These are phyloP conservation scores for Boletellus emodensis DNA, from an alignment of 768 basidiomycete species.

Conservation along the genomic window DNA sequence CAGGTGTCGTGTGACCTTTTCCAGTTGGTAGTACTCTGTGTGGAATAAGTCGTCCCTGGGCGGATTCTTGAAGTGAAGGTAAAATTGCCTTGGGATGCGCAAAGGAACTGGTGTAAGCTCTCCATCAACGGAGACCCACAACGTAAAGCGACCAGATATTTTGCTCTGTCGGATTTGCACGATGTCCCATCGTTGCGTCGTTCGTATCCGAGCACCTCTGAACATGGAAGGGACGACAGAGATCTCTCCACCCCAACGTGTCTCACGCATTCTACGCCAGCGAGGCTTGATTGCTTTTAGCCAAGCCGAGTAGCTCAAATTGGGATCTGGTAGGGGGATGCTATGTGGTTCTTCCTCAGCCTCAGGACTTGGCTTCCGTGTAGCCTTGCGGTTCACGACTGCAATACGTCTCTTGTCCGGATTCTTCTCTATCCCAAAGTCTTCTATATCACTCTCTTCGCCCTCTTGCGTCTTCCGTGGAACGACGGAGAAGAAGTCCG, in stretches of 20 bases:
- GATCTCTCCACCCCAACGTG: conserved; percentile 39
- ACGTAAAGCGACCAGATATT: conserved; percentile 73
- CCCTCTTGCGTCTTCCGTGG: conserved; percentile 10
- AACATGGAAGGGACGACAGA: conserved; percentile 70
- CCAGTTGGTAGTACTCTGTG: conserved; percentile 61
- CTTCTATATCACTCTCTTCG: conserved; percentile 57
- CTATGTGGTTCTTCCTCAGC: conserved; percentile 25
- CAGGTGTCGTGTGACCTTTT: conserved; percentile 71
- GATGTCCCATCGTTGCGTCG: conserved; percentile 83
- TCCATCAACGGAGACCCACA: conserved; percentile 85
- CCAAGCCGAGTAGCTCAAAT: conserved; percentile 68
- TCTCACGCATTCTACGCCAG: conserved; percentile 65
- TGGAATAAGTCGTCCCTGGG: conserved; percentile 65
- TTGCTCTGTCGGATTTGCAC: conserved; percentile 81
- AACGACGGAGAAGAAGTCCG: conserved; percentile 73
- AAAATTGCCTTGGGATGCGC: conserved; percentile 88
- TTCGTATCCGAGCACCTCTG: conserved; percentile 51
- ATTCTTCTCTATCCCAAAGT: conserved; percentile 35
- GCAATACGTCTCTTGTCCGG: conserved; percentile 42
- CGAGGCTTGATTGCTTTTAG: conserved; percentile 68
- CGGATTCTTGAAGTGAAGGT: conserved; percentile 79
- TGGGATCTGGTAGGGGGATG: conserved; percentile 58
- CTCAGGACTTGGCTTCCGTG: conserved; percentile 43
- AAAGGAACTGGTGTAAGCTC: conserved; percentile 78
- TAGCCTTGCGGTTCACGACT: conserved; percentile 48